phyloP scores from a whole-genome alignment of 495 filamentous ascomycete genomes.

The Penicillium dipodomyicola region DNA sequence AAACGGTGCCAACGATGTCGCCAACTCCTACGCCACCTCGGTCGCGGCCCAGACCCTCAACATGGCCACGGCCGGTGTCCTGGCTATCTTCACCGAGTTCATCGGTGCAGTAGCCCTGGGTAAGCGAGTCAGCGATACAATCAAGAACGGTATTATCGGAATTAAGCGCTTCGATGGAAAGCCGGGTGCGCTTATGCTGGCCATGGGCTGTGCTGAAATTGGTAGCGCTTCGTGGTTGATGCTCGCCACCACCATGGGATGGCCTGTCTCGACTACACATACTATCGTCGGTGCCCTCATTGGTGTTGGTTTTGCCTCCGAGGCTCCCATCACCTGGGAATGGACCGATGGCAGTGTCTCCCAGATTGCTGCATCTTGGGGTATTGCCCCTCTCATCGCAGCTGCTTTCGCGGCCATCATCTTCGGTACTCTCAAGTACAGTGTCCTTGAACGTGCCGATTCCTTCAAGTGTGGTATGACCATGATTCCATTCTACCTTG shows the following conservation, averaged over 20 bases:
- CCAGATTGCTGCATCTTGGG: constrained; percentile 60
- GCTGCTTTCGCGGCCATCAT: constrained; percentile 58
- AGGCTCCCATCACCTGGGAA: constrained; percentile 57
- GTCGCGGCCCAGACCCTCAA: constrained; percentile 38
- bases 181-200: constrained; percentile 58
- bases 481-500: constrained; percentile 61
- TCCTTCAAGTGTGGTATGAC: constrained; percentile 57
- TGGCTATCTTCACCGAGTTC: constrained; percentile 47
- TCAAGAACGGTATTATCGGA: constrained; percentile 62
- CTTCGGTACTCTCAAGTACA: constrained; percentile 62
- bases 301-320: constrained; percentile 60
- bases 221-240: constrained; percentile 61
- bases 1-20: constrained; percentile 50
- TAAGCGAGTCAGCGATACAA: constrained; percentile 62
- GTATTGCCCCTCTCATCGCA: constrained; percentile 61
- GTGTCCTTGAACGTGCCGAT: constrained; percentile 57
- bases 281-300: constrained; percentile 61
- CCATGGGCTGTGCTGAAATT: constrained; percentile 59
- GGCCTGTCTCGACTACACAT: constrained; percentile 65
- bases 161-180: constrained; percentile 50
- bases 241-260: constrained; percentile 52
- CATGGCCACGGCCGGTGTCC: constrained; percentile 38
- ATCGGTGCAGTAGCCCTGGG: constrained; percentile 63
- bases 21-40: constrained; percentile 45
- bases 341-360: constrained; percentile 51